Evolutionary conservation across 257 asterid species (phyloP).

Genomic region (Nicotiana sylvestris): DNA sequence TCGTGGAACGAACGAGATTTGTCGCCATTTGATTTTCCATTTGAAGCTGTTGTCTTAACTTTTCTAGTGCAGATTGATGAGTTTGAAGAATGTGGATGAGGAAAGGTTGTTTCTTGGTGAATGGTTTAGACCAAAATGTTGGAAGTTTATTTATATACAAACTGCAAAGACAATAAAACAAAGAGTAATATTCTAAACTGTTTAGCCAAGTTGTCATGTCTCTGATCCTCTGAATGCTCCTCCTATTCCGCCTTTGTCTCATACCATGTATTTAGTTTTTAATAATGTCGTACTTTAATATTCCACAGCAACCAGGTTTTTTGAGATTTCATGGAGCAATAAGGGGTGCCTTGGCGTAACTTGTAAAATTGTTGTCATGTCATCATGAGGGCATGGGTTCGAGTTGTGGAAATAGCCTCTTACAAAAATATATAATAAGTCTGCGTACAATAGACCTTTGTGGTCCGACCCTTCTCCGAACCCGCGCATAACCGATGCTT

Average conservation of each 20-base stretch:
- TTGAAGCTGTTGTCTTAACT: background rate
- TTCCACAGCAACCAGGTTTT: background rate
- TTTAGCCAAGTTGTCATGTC: background rate
- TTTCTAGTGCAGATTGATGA: background rate
- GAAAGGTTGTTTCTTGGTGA: background rate
- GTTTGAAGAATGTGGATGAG: background rate
- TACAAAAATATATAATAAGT: no score
- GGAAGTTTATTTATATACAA: background rate
- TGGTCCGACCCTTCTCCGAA: no score
- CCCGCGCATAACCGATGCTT: no score
- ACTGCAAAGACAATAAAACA: background rate
- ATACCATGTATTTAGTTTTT: background rate
- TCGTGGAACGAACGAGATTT: constrained; percentile 23
- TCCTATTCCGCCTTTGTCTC: background rate
- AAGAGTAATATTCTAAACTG: background rate
- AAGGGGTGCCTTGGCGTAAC: no score
- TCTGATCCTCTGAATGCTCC: background rate
- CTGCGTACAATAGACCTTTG: no score
- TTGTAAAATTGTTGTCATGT: no score
- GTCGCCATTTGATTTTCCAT: background rate
- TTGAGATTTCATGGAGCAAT: no score
- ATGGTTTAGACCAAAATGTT: background rate
- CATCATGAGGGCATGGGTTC: no score
- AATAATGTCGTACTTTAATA: background rate
- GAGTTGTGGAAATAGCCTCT: no score